A percentile compares a stretch with the other conserved stretches of the same genome.
Conservation (phyloP, 1,284 basidiomycete species). For the Microbotryum scabiosae region DNA sequence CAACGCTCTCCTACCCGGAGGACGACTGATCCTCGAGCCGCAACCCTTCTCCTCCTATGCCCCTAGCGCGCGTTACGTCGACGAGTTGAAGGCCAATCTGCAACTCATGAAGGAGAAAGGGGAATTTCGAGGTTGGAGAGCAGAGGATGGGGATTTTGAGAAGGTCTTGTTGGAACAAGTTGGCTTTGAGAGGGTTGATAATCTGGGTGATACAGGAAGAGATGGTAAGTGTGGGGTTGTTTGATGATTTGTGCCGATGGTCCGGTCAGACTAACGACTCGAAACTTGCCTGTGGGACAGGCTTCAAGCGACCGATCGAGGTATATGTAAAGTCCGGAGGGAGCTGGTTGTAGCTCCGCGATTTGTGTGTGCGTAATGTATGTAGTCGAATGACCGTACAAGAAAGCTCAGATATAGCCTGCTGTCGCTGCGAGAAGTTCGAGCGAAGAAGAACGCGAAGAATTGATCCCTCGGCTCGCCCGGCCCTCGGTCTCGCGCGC, state of each 20-base stretch:
- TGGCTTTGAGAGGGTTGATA: constrained; percentile 52
- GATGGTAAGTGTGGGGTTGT: constrained; percentile 45
- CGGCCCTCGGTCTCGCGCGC: too few species aligned
- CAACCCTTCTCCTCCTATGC: constrained; percentile 69
- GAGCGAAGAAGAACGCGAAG: too few species aligned
- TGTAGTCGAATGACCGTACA: too few species aligned
- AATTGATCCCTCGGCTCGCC: too few species aligned
- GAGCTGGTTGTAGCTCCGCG: not conserved
- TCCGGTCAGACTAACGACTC: not conserved
- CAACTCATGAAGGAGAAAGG: constrained; percentile 43
- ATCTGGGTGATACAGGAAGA: constrained; percentile 53
- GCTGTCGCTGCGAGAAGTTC: too few species aligned
- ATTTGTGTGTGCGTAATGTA: too few species aligned
- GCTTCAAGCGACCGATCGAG: constrained; percentile 16
- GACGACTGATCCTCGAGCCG: constrained; percentile 63
- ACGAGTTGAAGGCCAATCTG: constrained; percentile 3
- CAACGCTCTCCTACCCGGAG: constrained; percentile 49
- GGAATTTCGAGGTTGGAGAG: constrained; percentile 50
- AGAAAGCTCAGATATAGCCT: too few species aligned
- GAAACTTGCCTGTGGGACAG: too few species aligned
- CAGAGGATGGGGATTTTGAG: constrained; percentile 51
- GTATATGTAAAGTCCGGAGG: constrained; percentile 19
- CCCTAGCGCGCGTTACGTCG: constrained; percentile 49
- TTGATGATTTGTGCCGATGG: too few species aligned
- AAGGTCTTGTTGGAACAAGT: constrained; percentile 47